A percentile compares a stretch with the other conserved stretches of the same genome.
phyloP scores from a whole-genome alignment of 1,284 basidiomycete species.

The Sphaerobolus stellatus region DNA sequence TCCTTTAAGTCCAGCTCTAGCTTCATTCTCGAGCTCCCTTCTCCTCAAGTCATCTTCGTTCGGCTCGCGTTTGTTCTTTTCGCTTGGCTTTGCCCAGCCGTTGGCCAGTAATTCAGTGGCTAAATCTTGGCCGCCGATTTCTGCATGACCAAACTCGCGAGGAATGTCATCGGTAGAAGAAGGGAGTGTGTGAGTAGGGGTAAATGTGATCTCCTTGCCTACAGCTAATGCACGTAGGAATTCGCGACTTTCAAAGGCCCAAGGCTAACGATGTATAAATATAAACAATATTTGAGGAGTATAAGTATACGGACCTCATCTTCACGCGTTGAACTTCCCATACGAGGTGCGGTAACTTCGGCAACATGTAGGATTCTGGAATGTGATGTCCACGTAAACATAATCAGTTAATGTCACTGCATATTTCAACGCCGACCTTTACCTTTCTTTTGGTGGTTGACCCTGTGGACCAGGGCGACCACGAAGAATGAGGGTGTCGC shows the following conservation, averaged over 20 bases:
- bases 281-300: not conserved
- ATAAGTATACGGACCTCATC: slow-evolving; percentile 66
- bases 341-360: slow-evolving; percentile 76
- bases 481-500: slow-evolving; percentile 83
- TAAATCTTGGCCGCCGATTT: slow-evolving; percentile 71
- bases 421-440: slow-evolving; percentile 16
- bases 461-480: slow-evolving; percentile 76
- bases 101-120: slow-evolving; percentile 76
- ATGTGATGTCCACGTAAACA: slow-evolving; percentile 3
- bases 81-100: slow-evolving; percentile 93
- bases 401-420: not conserved
- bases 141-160: slow-evolving; percentile 75
- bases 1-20: slow-evolving; percentile 75
- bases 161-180: slow-evolving; percentile 59
- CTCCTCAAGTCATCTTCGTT: slow-evolving; percentile 78
- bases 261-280: slow-evolving; percentile 51
- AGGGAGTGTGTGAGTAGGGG: slow-evolving; percentile 71
- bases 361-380: slow-evolving; percentile 85
- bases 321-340: slow-evolving; percentile 77
- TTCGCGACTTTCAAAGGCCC: slow-evolving; percentile 92
- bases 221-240: slow-evolving; percentile 83
- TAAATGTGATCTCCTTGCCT: slow-evolving; percentile 85
- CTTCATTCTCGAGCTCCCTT: slow-evolving; percentile 76
- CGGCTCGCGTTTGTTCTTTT: slow-evolving; percentile 66
- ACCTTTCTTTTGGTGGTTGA: slow-evolving; percentile 87